A percentile compares a stretch with the other conserved stretches of the same genome.
Evolutionary conservation across 2,329 filamentous ascomycete genomes (phyloP).

Genomic region (Colletotrichum sp.): DNA sequence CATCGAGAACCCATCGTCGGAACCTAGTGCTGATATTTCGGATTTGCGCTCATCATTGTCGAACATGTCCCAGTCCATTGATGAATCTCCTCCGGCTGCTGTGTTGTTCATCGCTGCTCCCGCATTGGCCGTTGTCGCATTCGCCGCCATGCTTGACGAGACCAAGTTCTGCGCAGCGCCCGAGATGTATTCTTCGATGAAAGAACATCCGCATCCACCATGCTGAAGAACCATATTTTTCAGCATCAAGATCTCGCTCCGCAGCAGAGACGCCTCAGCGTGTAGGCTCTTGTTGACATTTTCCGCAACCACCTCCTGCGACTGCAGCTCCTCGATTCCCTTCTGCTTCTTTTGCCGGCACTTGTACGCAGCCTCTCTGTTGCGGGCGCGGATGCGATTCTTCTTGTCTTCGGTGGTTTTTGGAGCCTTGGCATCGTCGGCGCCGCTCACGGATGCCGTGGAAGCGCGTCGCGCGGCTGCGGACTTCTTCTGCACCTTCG

Average conservation of each 20-base stretch:
- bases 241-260: slow-evolving; percentile 17
- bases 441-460: not conserved
- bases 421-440: not conserved
- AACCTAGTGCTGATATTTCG: not conserved
- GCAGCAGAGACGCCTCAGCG: slow-evolving; percentile 6
- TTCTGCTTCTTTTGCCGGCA: slow-evolving; percentile 22
- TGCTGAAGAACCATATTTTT: slow-evolving; percentile 21
- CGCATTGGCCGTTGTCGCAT: not conserved
- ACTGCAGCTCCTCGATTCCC: slow-evolving; percentile 18
- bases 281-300: slow-evolving; percentile 12
- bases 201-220: slow-evolving; percentile 16
- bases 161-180: slow-evolving; percentile 13
- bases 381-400: slow-evolving; percentile 16
- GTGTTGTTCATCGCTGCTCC: not conserved
- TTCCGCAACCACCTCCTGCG: slow-evolving; percentile 23
- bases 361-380: slow-evolving; percentile 23
- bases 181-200: slow-evolving; percentile 20
- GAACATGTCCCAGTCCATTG: slow-evolving; percentile 7
- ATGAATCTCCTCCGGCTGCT: not conserved
- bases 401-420: slow-evolving; percentile 7
- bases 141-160: not conserved
- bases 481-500: not conserved
- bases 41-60: not conserved
- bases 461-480: not conserved
- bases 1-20: not conserved